Conservation (phyloP, 495 filamentous ascomycete species). For the Thozetella sp. region DNA sequence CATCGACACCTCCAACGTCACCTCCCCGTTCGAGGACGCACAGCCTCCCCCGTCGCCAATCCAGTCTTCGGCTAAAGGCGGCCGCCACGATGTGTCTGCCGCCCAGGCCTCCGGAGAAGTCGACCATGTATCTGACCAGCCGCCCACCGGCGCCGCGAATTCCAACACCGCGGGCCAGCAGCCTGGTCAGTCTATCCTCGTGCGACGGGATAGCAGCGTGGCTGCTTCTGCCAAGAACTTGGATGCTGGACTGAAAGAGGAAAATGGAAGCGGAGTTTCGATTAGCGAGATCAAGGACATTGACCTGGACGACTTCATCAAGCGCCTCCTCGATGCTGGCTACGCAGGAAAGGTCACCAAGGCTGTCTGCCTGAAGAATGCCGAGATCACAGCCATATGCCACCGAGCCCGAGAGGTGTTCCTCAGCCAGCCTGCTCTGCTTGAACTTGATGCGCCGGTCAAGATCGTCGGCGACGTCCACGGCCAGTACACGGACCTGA, state of each 20-base stretch:
- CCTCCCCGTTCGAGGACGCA: conserved; percentile 48
- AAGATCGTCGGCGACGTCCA: conserved; percentile 99
- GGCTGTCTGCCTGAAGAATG: conserved; percentile 94
- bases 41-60: conserved; percentile 89
- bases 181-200: conserved; percentile 77
- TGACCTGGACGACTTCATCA: conserved; percentile 97
- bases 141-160: conserved; percentile 65
- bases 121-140: conserved; percentile 92
- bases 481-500: conserved; percentile 96
- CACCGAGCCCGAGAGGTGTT: conserved; percentile 84
- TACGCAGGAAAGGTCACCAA: conserved; percentile 98
- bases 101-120: conserved; percentile 90
- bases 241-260: conserved; percentile 37
- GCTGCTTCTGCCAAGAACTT: conserved; percentile 49
- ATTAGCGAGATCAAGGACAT: conserved; percentile 83
- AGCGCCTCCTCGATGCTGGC: conserved; percentile 87
- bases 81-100: conserved; percentile 76
- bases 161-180: conserved; percentile 45
- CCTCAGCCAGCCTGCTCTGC: conserved; percentile 84
- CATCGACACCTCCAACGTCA: conserved; percentile 26
- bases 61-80: conserved; percentile 69
- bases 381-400: conserved; percentile 93
- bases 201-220: conserved; percentile 69
- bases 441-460: conserved; percentile 94
- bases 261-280: conserved; percentile 46